Evolutionary conservation across 164 flowering plant species (phyloP).

Genomic region (Magnolia sinica): DNA sequence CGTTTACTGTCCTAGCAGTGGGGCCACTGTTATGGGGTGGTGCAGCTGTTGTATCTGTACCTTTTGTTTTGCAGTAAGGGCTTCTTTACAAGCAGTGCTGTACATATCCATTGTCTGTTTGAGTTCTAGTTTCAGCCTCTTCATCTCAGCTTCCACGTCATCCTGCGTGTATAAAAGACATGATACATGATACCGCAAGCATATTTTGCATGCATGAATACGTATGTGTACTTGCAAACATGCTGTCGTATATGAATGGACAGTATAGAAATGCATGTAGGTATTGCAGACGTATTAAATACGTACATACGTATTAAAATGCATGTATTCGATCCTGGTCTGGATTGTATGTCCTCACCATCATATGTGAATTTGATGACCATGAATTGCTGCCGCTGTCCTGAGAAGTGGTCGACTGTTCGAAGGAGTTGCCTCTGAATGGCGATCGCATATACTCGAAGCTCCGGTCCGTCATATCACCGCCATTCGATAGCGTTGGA

Average conservation of each 20-base stretch:
- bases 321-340: background rate
- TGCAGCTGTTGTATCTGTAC: constrained; percentile 18
- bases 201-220: background rate
- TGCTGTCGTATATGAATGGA: background rate
- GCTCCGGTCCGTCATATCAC: constrained; percentile 35
- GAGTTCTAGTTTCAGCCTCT: constrained; percentile 61
- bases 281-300: background rate
- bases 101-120: constrained; percentile 78
- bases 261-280: background rate
- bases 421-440: constrained; percentile 19
- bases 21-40: background rate
- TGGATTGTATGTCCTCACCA: constrained; percentile 18
- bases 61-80: constrained; percentile 63
- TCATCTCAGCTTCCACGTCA: constrained; percentile 67
- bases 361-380: constrained; percentile 20
- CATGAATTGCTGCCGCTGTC: constrained; percentile 19
- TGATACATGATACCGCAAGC: background rate
- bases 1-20: no score
- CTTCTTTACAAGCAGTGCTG: constrained; percentile 72
- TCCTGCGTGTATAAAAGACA: constrained; percentile 25
- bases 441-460: constrained; percentile 31
- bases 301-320: background rate
- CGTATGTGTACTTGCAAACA: background rate
- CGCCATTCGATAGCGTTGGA: constrained; percentile 26
- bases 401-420: constrained; percentile 7